Base-by-base conservation (phyloP, 2,329 filamentous ascomycete species). In the Pseudonectria foliicola region DNA sequence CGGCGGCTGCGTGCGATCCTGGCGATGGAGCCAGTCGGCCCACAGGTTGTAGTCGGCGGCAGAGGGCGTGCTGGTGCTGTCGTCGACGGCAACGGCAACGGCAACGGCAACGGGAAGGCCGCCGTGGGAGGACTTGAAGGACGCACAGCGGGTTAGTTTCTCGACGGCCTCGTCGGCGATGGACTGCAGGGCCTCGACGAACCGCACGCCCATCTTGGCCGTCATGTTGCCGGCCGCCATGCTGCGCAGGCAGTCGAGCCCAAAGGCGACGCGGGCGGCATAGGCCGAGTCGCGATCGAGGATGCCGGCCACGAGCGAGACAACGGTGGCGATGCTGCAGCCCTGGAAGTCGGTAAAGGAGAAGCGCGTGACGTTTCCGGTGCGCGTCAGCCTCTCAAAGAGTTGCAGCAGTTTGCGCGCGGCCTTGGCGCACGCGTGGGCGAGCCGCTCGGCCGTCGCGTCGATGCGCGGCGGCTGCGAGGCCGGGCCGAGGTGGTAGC, bases 261-360 rank as follows among this genome's bases (percentile, higher is more conserved):
- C 59, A 29, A 61, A 58, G 1, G 33, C 35, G 1, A 60, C 53
- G 13, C 50, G 42, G 4, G 44, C 33, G 4, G 54, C 47, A 13
- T 59, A 62, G 4, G 43, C 49, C 0, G 54, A 48, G 34, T 61
- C 57, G 2, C 56, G 45, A n/a, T 59, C 52, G 6, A 59, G 37
- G 12, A 62, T 58, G 0, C 59, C 58, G 4, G 55, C 45, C 3
- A 62, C 41, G 10, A 62, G 37, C 4, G 54, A 48, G 6, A 61
- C 52, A 15, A 61, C 61, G 2, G 56, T 61, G 4, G 59, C 59
- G 12, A 57, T 60, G 25, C 59, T 62, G 37, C 59, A 61, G 10
- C 56, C 59, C 32, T 62, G 59, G 14, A 62, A 62, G 39, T 62
- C 59, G 4, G 59, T 60, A 30, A 62, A 62, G 0, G 59, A 62